Evolutionary conservation across 1,284 basidiomycete genomes (phyloP), one percentile per base, ranked within the genome.

Genomic region (Leccinum pallidistipes): DNA sequence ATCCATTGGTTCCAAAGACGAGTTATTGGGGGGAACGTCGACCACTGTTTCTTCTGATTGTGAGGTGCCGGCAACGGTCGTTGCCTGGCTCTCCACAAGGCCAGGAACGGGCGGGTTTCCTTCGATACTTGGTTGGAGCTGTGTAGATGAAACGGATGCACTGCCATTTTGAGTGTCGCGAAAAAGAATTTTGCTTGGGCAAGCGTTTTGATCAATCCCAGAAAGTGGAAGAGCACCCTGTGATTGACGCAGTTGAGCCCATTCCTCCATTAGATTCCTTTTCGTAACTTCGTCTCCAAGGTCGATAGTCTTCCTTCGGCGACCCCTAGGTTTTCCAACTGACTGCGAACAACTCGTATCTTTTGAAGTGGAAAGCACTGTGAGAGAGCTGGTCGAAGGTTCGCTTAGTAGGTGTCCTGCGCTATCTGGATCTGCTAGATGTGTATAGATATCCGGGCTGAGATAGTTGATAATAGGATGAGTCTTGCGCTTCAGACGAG

Each of bases 231-330:
- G 59, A 16, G 60, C 7, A 49, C 71, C 70, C 55, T 71, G 73
- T 3, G 60, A 75, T 64, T 61, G 69, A 50, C 71, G 74, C 55
- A 73, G 55, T 27, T 58, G 69, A 31, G 70, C 71, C 71, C 71
- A 76, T 51, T 75, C 66, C 31, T 74, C 67, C 51, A 72, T 72
- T 27, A 74, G 36, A 40, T 63, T 55, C 21, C 14, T 65, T 55
- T 63, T 75, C n/a, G 58, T 43, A 24, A 57, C 61, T 49, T 71
- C 68, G 34, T 76, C 65, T 27, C 54, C 55, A 57, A 73, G 59
- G 50, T 66, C 60, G 27, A 57, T n/a, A 2, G 5, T 34, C 57
- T 59, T 64, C 55, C 59, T 62, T 58, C 50, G 62, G 49, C 58
- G 71, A 11, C 70, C 67, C 52, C 45, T 71, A 18, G 38, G 18